Base-by-base conservation (phyloP, 805 yeast species). In the Hanseniaspora jakobsenii region DNA sequence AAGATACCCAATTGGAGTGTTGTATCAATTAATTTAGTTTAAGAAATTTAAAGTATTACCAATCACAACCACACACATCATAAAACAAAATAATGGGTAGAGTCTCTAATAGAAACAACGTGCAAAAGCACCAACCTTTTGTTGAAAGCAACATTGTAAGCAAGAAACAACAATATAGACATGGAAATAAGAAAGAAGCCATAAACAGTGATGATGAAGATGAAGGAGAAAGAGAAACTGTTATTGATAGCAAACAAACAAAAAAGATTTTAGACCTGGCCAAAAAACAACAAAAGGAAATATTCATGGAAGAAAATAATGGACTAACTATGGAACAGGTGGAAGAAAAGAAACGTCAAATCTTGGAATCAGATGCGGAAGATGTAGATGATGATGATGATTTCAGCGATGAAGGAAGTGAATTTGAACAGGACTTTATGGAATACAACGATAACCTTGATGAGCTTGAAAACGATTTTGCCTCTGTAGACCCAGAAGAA, bases 181-280 rank as follows among this genome's bases (percentile, higher is more conserved):
- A 41, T 12, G 45, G 45, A 7, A 41, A 41, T 23, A 59, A 61
- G 36, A 53, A 55, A 24, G 51, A 54, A 13, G 57, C 63, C 31
- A 62, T 65, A 18, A 59, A 64, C 30, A 66, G 63, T 44, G 67
- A 61, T 23, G 66, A 58, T 12, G 61, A 56, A 6, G 64, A 59
- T 14, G 73, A 69, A 10, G 71, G 68, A 48, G 64, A 67, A 29
- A 78, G 70, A 21, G 86, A 78, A 37, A 77, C 71, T 35, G 79
- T 65, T 53, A 69, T 91, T 31, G 95, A 89, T 65, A 81, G 96
- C 16, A 68, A 75, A 16, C 66, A 84, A 24, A 83, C 96, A 1
- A 71, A 93, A 61, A 84, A 76, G 63, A 87, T 91, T 61, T 67
- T 91, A 52, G 83, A 81, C 59, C 69, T 91, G 50, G 99, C 98